These are phyloP conservation scores for Penicillium hesseltinei DNA, from an alignment of 2,329 filamentous ascomycete species.

Conservation along the genomic window DNA sequence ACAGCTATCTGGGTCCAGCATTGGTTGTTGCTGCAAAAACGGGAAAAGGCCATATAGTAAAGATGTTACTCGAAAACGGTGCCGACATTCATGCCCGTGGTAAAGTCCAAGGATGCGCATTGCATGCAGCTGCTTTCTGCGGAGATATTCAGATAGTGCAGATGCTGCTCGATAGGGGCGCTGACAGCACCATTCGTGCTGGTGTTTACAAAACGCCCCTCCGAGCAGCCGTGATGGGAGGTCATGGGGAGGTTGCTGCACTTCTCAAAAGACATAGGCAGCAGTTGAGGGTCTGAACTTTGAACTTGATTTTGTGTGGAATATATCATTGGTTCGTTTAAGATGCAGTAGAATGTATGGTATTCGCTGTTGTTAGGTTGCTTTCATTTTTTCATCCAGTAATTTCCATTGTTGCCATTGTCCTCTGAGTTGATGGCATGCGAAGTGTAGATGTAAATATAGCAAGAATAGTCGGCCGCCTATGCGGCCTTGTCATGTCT, in stretches of 20 bases:
- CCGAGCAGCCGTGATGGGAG: neutral
- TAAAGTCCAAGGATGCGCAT: no score
- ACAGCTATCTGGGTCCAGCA: neutral
- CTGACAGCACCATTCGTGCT: neutral
- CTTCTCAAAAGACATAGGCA: neutral
- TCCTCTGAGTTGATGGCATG: no score
- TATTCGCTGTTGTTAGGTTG: no score
- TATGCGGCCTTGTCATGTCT: no score
- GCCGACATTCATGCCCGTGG: neutral
- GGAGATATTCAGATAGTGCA: neutral
- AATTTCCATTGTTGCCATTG: no score
- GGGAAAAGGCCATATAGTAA: neutral
- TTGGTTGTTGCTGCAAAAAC: neutral
- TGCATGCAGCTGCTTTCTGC: neutral
- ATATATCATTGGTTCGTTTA: no score
- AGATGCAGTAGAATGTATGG: no score
- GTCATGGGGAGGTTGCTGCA: neutral
- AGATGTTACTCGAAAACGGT: constrained; percentile 1
- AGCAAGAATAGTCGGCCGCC: no score
- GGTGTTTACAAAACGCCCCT: neutral
- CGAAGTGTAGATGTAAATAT: no score
- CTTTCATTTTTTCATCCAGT: no score
- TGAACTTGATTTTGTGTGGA: no score
- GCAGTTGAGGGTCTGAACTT: neutral
- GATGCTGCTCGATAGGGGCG: neutral